These are phyloP conservation scores for Peronospora destructor DNA, from an alignment of 352 stramenopile species.

Conservation along the genomic window DNA sequence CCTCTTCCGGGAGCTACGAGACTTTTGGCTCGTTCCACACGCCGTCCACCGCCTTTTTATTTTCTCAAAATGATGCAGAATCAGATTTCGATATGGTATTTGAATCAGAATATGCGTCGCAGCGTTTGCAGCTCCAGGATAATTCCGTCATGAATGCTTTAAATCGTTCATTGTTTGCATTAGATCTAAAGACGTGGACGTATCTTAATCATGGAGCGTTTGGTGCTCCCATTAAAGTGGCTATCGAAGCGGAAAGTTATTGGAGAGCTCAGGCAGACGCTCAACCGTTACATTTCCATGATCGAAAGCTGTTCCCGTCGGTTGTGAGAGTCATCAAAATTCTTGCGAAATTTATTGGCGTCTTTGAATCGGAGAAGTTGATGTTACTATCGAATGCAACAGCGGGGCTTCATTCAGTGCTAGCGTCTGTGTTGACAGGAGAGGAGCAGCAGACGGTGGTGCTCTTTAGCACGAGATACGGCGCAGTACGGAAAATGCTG, in stretches of 20 bases:
- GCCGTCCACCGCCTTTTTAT: conserved; percentile 47
- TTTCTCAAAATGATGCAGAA: conserved; percentile 19
- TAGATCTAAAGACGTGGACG: conserved; percentile 68
- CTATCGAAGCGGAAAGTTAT: conserved; percentile 47
- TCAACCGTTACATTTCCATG: conserved; percentile 89
- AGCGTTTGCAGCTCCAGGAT: conserved; percentile 13
- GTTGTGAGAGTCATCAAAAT: conserved; percentile 72
- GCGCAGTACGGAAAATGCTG: conserved; percentile 91
- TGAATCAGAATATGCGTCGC: conserved; percentile 15
- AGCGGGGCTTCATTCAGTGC: conserved; percentile 82
- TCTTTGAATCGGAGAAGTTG: conserved; percentile 41
- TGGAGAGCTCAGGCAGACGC: conserved; percentile 81
- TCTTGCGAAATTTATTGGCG: conserved; percentile 65
- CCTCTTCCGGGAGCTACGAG: conserved; percentile 38
- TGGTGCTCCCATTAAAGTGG: conserved; percentile 65
- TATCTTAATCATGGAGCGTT: conserved; percentile 95
- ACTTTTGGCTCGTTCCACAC: conserved; percentile 78
- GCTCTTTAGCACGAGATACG: conserved; percentile 84
- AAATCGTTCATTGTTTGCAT: conserved; percentile 40
- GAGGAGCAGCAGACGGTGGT: conserved; percentile 38
- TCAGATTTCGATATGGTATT: conserved; percentile 7
- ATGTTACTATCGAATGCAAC: conserved; percentile 88
- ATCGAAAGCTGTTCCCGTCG: conserved; percentile 88
- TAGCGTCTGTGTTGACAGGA: conserved; percentile 35
- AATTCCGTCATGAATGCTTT: conserved; percentile 18